phyloP scores from a whole-genome alignment of 1,284 basidiomycete species.

The Megacollybia platyphylla region DNA sequence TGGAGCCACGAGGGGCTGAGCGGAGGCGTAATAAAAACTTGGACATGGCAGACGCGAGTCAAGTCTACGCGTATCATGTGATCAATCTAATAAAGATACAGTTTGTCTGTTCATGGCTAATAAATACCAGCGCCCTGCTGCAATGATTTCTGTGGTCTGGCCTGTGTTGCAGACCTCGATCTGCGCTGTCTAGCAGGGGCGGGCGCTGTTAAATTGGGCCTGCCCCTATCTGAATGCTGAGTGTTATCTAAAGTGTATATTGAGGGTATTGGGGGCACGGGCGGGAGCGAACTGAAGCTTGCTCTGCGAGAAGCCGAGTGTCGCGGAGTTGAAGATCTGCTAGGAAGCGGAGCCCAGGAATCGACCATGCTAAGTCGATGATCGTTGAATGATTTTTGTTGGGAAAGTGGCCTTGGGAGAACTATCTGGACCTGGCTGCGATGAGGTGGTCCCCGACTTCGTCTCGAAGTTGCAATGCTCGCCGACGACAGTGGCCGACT shows the following conservation, averaged over 20 bases:
- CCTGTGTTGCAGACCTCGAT: background rate
- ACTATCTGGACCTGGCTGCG: conserved; percentile 47
- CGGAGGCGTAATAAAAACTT: conserved; percentile 1
- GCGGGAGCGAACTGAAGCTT: background rate
- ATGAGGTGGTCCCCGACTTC: conserved; percentile 37
- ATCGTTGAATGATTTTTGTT: conserved; percentile 4
- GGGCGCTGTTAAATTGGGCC: background rate
- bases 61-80: background rate
- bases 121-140: background rate
- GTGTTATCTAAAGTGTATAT: background rate
- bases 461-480: conserved; percentile 21
- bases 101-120: too few relatives aligned
- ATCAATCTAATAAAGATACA: background rate
- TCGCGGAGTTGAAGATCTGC: background rate
- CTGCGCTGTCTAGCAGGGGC: background rate
- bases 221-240: background rate
- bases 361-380: conserved; percentile 1
- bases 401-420: conserved; percentile 40
- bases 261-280: conserved; percentile 4
- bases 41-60: conserved; percentile 2
- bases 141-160: background rate
- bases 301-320: background rate
- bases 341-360: conserved; percentile 1
- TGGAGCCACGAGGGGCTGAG: background rate
- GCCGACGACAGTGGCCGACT: conserved; percentile 18